phyloP scores from a whole-genome alignment of 768 basidiomycete species.

The Psilocybe cyanescens region DNA sequence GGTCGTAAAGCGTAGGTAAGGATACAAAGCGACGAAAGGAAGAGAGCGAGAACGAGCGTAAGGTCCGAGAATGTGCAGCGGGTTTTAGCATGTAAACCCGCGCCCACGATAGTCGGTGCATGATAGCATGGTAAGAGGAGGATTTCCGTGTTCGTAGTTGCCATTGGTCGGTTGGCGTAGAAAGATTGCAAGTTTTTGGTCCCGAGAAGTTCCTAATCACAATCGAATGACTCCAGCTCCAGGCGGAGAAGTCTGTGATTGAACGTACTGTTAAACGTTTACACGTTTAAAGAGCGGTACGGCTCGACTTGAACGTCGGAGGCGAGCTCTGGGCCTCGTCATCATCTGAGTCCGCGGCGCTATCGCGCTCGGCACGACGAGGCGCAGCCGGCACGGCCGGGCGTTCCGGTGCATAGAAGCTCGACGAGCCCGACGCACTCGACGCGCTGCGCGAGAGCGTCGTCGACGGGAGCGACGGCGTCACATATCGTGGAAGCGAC shows the following conservation, averaged over 20 bases:
- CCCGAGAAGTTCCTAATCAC: neutral
- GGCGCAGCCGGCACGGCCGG: slow-evolving; percentile 12
- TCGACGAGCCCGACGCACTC: slow-evolving; percentile 32
- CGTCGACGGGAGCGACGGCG: slow-evolving; percentile 39
- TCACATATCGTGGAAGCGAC: slow-evolving; percentile 34
- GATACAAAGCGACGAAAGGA: neutral
- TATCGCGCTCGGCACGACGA: slow-evolving; percentile 4
- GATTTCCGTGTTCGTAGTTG: neutral
- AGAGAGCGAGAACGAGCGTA: neutral
- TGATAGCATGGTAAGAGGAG: neutral
- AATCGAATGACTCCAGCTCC: slow-evolving; percentile 14
- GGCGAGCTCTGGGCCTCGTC: slow-evolving; percentile 16
- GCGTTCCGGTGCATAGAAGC: slow-evolving; percentile 37
- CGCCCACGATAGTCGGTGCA: too few species aligned
- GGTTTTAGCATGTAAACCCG: too few species aligned
- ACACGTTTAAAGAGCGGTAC: slow-evolving; percentile 16
- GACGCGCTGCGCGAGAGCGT: slow-evolving; percentile 33
- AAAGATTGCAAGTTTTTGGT: too few species aligned
- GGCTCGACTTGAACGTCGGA: slow-evolving; percentile 36
- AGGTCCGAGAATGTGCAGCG: too few species aligned
- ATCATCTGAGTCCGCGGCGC: slow-evolving; percentile 13
- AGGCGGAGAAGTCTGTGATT: slow-evolving; percentile 11
- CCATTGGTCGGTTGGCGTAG: too few species aligned
- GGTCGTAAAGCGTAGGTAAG: too few species aligned
- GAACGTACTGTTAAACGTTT: too few species aligned